Percentiles rank a stretch among this genome's conserved stretches.
Conservation (phyloP, 352 stramenopile species). For the Stramenopiles sp. region DNA sequence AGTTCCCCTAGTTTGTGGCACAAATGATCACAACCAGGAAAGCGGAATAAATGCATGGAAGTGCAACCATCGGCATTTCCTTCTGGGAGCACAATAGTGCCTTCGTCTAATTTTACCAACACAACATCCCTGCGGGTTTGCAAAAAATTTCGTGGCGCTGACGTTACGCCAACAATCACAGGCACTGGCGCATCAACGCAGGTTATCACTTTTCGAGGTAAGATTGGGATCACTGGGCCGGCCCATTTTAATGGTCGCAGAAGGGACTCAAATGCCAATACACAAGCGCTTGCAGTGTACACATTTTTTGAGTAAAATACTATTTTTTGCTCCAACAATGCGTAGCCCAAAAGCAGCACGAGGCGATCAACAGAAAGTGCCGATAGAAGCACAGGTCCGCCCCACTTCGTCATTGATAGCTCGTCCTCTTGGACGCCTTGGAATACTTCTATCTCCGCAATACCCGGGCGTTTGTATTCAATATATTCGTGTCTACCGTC, state of each 20-base stretch:
- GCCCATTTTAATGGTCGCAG: constrained; percentile 16
- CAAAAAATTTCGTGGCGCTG: constrained; percentile 14
- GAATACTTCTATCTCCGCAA: neutral
- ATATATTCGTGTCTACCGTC: neutral
- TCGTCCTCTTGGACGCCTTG: neutral
- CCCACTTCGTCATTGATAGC: constrained; percentile 11
- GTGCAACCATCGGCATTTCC: too few relatives aligned
- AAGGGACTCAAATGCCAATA: constrained; percentile 12
- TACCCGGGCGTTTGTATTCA: neutral
- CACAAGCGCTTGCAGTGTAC: constrained; percentile 4
- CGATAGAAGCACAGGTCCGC: constrained; percentile 8
- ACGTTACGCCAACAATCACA: constrained; percentile 15
- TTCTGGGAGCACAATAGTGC: too few relatives aligned
- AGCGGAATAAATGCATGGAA: too few relatives aligned
- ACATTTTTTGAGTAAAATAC: constrained; percentile 17
- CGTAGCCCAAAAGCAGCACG: constrained; percentile 14
- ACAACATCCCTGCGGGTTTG: too few relatives aligned
- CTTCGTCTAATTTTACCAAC: too few relatives aligned
- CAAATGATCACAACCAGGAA: too few relatives aligned
- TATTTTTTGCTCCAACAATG: constrained; percentile 14
- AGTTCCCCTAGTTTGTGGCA: too few relatives aligned
- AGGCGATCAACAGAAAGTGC: constrained; percentile 15
- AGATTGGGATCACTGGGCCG: constrained; percentile 16
- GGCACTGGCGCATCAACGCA: constrained; percentile 20
- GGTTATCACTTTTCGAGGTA: constrained; percentile 9